Evolutionary conservation across 306 rosid genomes (phyloP).

Genomic region (Fagus crenata): DNA sequence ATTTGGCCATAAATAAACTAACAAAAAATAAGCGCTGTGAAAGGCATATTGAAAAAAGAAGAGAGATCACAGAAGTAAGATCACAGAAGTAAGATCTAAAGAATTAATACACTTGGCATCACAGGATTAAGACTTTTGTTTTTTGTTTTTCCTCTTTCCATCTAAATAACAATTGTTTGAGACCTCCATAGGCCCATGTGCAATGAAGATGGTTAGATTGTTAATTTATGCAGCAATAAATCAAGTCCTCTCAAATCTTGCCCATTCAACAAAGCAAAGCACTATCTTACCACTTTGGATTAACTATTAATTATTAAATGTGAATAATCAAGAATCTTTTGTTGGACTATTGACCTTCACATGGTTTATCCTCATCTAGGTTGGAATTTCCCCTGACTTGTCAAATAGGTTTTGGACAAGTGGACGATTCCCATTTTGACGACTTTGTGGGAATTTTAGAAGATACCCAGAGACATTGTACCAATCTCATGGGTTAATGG

Average conservation of each 20-base stretch:
- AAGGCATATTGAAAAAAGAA: background rate
- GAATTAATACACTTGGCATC: background rate
- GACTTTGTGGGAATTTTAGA: constrained; percentile 23
- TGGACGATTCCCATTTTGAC: constrained; percentile 40
- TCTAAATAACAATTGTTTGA: background rate
- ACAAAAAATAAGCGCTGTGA: too few species aligned
- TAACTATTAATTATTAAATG: constrained; percentile 36
- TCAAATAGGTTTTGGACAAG: constrained; percentile 40
- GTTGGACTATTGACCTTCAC: constrained; percentile 67
- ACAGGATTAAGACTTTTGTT: background rate
- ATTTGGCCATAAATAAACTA: too few species aligned
- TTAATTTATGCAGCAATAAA: background rate
- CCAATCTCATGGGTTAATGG: constrained; percentile 37
- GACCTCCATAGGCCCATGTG: background rate
- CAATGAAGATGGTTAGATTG: background rate
- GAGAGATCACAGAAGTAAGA: background rate
- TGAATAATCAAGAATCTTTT: constrained; percentile 46
- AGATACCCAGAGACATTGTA: constrained; percentile 12
- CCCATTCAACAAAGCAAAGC: constrained; percentile 1
- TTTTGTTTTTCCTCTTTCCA: background rate
- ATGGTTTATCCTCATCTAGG: constrained; percentile 49
- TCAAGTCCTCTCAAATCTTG: background rate
- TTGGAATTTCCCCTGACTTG: constrained; percentile 20
- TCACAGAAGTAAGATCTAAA: background rate
- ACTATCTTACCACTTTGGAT: background rate